Evolutionary conservation across 331 rosid species (phyloP), one percentile per base, ranked within the genome.

Genomic region (Quercus tomentella): DNA sequence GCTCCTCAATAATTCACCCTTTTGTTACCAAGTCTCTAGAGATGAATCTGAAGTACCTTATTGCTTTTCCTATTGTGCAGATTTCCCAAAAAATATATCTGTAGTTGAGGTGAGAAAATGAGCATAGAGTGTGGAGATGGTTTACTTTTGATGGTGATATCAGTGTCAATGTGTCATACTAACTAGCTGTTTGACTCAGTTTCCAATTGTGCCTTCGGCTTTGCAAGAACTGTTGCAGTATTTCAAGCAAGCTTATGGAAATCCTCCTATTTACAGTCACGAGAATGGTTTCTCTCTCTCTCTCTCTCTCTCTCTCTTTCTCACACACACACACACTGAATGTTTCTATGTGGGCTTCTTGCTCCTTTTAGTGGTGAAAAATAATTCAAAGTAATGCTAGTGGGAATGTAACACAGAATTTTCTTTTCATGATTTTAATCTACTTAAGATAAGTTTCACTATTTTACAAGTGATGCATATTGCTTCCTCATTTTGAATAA

Each of bases 261-360:
- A 87, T 65, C 76, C 91, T 80, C 87, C 87, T 33, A 76, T 80
- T 58, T 93, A 83, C 74, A 79, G 91, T 58, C 86, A 93, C 0
- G 92, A 91, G 86, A 93, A 84, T 66, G 94, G 97, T 92, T 17
- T 68, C 67, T 6, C 28, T 73, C 77, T 75, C 74, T 80, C 77
- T 76, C 70, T n/a, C 57, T 61, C 28, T 18, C 35, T 49, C 45
- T 1, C 33, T 4, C 33, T 4, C 37, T 1, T 5, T 0, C 33
- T 0, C 33, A 4, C 37, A 1, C 43, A 0, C 45, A 7, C 45
- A 37, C 45, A 37, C 45, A 7, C 22, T 11, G 9, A 14, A 25
- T 62, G 37, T 25, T 11, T 4, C 20, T 17, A 30, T 30, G 10
- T 28, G 45, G 7, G 21, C 14, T 65, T 10, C 70, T 17, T 28